Evolutionary conservation across 495 filamentous ascomycete species (phyloP).

Genomic region (Daldinia vernicosa): DNA sequence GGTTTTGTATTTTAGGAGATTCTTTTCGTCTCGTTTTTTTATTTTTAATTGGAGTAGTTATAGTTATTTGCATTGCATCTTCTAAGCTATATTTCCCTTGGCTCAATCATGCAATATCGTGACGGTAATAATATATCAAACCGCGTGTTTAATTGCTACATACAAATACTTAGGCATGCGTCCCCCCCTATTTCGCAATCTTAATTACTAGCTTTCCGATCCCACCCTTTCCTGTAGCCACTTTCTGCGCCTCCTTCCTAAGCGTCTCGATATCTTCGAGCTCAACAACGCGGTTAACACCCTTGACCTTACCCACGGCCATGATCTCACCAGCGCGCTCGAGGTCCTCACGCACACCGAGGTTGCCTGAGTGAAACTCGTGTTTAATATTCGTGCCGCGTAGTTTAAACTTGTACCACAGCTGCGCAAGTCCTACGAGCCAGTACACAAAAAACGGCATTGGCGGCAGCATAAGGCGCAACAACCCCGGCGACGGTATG

Average conservation of each 20-base stretch:
- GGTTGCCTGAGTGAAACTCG: conserved; percentile 51
- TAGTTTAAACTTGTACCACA: conserved; percentile 48
- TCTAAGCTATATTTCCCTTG: not conserved
- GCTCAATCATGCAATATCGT: not conserved
- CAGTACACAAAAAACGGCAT: conserved; percentile 48
- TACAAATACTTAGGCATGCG: not conserved
- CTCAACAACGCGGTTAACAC: conserved; percentile 53
- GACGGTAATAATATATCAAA: not conserved
- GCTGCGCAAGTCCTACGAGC: conserved; percentile 50
- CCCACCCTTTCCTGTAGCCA: conserved; percentile 62
- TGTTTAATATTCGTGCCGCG: conserved; percentile 53
- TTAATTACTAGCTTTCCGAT: conserved; percentile 64
- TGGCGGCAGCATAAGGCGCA: conserved; percentile 49
- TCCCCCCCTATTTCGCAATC: conserved; percentile 40
- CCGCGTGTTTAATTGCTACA: not conserved
- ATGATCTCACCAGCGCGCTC: conserved; percentile 54
- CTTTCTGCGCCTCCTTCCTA: conserved; percentile 55
- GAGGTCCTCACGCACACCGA: conserved; percentile 49
- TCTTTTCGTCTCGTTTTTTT: not conserved
- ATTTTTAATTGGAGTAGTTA: conserved; percentile 19
- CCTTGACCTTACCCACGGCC: conserved; percentile 56
- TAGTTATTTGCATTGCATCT: not conserved
- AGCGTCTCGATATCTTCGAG: conserved; percentile 59
- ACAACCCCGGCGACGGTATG: conserved; percentile 47
- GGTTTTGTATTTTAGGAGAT: conserved; percentile 13